Percentiles rank a stretch among this genome's conserved stretches.
These are phyloP conservation scores for Cucumis variabilis DNA, from an alignment of 331 rosid genomes.

Conservation along the genomic window DNA sequence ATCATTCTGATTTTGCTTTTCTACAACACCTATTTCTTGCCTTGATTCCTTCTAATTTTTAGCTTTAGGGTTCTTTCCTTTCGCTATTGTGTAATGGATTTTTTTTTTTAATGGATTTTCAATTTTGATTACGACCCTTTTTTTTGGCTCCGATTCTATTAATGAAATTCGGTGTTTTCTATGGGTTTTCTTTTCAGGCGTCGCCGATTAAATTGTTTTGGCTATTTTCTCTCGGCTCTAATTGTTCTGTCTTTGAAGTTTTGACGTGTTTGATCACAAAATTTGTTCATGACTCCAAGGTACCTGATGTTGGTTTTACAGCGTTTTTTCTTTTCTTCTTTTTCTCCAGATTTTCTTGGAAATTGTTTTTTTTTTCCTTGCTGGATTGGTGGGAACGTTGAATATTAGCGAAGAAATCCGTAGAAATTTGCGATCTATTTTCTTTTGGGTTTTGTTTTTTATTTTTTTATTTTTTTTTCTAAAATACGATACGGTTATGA, in stretches of 20 bases:
- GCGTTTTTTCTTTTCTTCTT: neutral
- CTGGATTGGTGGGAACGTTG: conserved; percentile 16
- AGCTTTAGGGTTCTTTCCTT: conserved; percentile 25
- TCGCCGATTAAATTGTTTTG: conserved; percentile 1
- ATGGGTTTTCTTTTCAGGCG: conserved; percentile 31
- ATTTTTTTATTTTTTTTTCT: no score
- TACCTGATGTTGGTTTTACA: neutral
- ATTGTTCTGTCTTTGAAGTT: conserved; percentile 7
- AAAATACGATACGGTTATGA: neutral
- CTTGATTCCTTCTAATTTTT: neutral
- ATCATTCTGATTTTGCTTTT: conserved; percentile 14
- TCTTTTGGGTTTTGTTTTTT: neutral
- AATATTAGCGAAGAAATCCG: neutral
- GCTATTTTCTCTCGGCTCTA: neutral
- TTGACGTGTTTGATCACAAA: conserved; percentile 14
- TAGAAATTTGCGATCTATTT: conserved; percentile 19
- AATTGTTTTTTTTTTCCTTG: neutral
- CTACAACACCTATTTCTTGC: neutral
- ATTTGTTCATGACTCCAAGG: conserved; percentile 38
- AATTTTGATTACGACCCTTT: neutral
- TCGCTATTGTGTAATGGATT: conserved; percentile 20
- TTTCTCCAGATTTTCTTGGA: neutral
- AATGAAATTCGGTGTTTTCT: conserved; percentile 2
- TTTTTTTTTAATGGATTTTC: neutral
- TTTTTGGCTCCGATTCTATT: conserved; percentile 1